Percentiles rank a stretch among this genome's conserved stretches.
These are phyloP conservation scores for Graphiopsis chlorocephala DNA, from an alignment of 2,329 filamentous ascomycete species.

Conservation along the genomic window DNA sequence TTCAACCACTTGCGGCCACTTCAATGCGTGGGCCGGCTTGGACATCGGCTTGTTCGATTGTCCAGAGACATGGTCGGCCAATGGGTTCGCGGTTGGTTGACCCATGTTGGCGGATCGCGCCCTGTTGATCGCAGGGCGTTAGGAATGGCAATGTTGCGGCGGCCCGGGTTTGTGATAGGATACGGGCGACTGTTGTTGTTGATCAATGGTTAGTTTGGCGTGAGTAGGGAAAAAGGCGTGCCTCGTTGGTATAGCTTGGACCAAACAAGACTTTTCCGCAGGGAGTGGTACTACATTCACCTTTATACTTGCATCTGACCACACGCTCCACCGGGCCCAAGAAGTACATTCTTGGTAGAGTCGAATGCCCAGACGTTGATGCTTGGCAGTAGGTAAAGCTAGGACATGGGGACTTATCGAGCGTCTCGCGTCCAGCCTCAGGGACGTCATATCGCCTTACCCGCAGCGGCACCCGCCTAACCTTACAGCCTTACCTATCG, in stretches of 20 bases:
- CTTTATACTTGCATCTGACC: constrained; percentile 17
- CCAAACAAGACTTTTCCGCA: constrained; percentile 14
- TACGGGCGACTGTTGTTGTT: neutral
- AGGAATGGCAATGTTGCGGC: constrained; percentile 11
- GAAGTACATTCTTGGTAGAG: constrained; percentile 14
- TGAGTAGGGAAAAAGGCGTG: neutral
- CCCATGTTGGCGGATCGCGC: constrained; percentile 12
- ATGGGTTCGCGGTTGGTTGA: neutral
- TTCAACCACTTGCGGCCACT: constrained; percentile 51
- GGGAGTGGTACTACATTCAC: constrained; percentile 7
- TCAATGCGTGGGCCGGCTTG: constrained; percentile 61
- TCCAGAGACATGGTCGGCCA: constrained; percentile 29
- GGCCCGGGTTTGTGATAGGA: neutral
- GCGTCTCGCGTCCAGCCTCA: constrained; percentile 13
- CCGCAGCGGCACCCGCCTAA: constrained; percentile 4
- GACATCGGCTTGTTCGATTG: constrained; percentile 55
- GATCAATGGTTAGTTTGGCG: constrained; percentile 7
- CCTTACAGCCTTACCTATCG: constrained; percentile 9
- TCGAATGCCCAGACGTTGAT: constrained; percentile 13
- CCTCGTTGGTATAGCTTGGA: constrained; percentile 11
- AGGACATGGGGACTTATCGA: constrained; percentile 11
- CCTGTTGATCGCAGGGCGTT: constrained; percentile 6
- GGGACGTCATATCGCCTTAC: constrained; percentile 13
- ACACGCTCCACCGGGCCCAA: constrained; percentile 13
- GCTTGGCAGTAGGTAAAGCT: constrained; percentile 14